Percentiles rank a stretch among this genome's conserved stretches.
Conservation (phyloP, 768 basidiomycete genomes). For the Russula compacta region DNA sequence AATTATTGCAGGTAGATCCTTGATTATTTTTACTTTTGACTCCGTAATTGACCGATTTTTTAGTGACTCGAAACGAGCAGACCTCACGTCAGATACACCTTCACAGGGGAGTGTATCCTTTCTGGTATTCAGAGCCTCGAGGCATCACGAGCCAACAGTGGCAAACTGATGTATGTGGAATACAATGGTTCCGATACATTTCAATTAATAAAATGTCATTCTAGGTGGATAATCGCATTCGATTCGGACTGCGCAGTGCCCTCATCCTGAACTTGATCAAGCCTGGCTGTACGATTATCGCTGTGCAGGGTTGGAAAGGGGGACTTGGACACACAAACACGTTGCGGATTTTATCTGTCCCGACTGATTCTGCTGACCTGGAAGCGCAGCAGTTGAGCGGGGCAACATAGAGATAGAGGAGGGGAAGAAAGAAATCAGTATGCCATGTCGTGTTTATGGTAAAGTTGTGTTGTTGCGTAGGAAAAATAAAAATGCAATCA, state of each 20-base stretch:
- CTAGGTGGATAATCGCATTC: conserved; percentile 82
- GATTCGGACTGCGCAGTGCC: conserved; percentile 80
- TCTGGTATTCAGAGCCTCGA: conserved; percentile 93
- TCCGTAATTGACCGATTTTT: neutral
- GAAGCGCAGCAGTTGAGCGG: conserved; percentile 54
- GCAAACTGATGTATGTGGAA: conserved; percentile 83
- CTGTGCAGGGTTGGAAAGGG: conserved; percentile 99
- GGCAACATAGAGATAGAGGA: neutral
- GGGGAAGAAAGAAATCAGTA: conserved; percentile 7
- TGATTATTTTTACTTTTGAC: neutral
- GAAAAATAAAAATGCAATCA: neutral
- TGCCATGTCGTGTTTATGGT: neutral
- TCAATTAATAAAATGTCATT: neutral
- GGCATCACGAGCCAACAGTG: conserved; percentile 83
- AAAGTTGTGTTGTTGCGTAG: neutral
- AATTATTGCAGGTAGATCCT: conserved; percentile 78
- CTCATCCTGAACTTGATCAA: conserved; percentile 79
- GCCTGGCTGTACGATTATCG: conserved; percentile 82
- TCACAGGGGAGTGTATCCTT: conserved; percentile 93
- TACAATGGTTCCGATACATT: conserved; percentile 4
- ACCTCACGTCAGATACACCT: conserved; percentile 95
- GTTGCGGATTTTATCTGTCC: conserved; percentile 73
- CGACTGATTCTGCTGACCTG: conserved; percentile 71
- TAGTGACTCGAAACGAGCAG: conserved; percentile 93
- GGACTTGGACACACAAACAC: conserved; percentile 96